phyloP scores from a whole-genome alignment of 2,329 filamentous ascomycete genomes.

The Graphilbum fragrans region DNA sequence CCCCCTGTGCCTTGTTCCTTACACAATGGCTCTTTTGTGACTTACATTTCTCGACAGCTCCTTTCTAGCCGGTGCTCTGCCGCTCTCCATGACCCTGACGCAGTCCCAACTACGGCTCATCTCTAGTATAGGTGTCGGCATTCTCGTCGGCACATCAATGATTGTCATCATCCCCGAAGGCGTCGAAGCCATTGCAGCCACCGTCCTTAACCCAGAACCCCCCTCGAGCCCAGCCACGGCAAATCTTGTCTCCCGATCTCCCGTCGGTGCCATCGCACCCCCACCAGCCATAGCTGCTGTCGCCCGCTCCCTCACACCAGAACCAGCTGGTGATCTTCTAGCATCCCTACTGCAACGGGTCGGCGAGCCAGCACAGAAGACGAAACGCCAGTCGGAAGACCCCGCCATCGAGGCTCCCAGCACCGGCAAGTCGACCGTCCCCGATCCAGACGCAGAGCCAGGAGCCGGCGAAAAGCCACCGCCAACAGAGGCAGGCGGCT shows the following conservation, averaged over 20 bases:
- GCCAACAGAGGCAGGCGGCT: not conserved
- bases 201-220: slow-evolving; percentile 15
- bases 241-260: not conserved
- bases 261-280: not conserved
- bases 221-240: not conserved
- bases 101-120: slow-evolving; percentile 79
- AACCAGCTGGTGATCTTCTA: too few species aligned
- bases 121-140: slow-evolving; percentile 84
- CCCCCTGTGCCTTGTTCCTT: slow-evolving; percentile 7
- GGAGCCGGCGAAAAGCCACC: not conserved
- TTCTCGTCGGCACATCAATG: slow-evolving; percentile 86
- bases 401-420: too few species aligned
- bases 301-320: not conserved
- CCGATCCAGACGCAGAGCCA: not conserved
- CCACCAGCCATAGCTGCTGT: not conserved
- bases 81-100: slow-evolving; percentile 78
- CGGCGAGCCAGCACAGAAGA: too few species aligned
- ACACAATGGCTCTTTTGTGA: slow-evolving; percentile 1
- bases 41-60: slow-evolving; percentile 44
- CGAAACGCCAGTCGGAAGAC: too few species aligned
- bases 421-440: too few species aligned
- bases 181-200: slow-evolving; percentile 73
- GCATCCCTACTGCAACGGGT: too few species aligned
- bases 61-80: slow-evolving; percentile 83
- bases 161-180: slow-evolving; percentile 98